Conservation (phyloP, 2,329 filamentous ascomycete species). For the Zasmidium cellare region DNA sequence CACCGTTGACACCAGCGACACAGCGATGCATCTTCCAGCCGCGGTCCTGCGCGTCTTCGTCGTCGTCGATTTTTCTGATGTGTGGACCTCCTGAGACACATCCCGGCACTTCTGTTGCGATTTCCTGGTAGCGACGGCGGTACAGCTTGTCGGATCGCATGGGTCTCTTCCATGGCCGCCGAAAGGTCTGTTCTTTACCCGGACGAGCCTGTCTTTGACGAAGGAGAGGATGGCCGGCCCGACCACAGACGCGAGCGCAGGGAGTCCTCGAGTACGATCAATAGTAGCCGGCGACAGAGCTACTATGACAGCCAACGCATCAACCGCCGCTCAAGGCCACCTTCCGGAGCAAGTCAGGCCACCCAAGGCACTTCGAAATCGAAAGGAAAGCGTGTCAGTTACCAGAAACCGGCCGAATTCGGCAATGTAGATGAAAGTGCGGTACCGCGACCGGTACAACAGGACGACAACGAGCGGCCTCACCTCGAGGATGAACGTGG, state of each 20-base stretch:
- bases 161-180: neutral
- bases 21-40: neutral
- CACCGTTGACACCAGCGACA: neutral
- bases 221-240: neutral
- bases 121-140: neutral
- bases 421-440: constrained; percentile 21
- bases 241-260: constrained; percentile 1
- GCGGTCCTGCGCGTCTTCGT: neutral
- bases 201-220: constrained; percentile 6
- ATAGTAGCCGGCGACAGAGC: constrained; percentile 23
- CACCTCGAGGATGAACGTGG: constrained; percentile 18
- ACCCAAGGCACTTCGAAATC: constrained; percentile 12
- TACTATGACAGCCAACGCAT: constrained; percentile 27
- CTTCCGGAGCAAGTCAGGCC: constrained; percentile 16
- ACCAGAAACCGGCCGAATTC: constrained; percentile 22
- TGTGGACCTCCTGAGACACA: constrained; percentile 1
- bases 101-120: neutral
- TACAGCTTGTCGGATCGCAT: neutral
- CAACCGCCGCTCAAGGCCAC: constrained; percentile 17
- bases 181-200: constrained; percentile 1
- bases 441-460: constrained; percentile 15
- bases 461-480: constrained; percentile 6
- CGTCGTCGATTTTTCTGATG: neutral
- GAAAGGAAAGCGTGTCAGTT: constrained; percentile 22
- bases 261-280: constrained; percentile 19